phyloP scores from a whole-genome alignment of 805 yeast species.

The Kockiozyma suomiensis region DNA sequence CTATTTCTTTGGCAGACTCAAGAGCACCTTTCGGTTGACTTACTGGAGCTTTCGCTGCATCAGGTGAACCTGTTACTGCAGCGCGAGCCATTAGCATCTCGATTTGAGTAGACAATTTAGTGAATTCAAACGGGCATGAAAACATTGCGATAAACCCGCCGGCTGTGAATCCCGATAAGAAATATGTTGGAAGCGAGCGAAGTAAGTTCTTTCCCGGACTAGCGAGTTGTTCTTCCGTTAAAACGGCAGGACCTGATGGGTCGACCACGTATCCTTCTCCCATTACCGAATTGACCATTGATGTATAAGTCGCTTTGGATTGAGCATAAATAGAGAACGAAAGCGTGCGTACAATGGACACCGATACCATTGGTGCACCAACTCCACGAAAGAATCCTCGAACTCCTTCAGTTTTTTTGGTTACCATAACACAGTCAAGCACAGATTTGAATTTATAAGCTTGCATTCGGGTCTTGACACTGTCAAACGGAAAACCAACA shows the following conservation, averaged over 20 bases:
- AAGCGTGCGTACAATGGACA: conserved; percentile 57
- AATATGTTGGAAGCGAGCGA: conserved; percentile 32
- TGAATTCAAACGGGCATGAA: conserved; percentile 84
- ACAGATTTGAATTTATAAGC: conserved; percentile 65
- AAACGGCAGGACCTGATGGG: conserved; percentile 11
- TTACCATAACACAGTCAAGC: conserved; percentile 57
- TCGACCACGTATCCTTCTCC: conserved; percentile 23
- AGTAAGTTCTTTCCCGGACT: conserved; percentile 21
- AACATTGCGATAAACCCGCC: conserved; percentile 65
- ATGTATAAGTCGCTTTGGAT: conserved; percentile 49
- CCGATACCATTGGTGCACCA: conserved; percentile 36
- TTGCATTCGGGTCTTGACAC: conserved; percentile 86
- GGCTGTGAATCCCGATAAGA: conserved; percentile 61
- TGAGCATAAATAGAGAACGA: conserved; percentile 66
- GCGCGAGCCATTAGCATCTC: conserved; percentile 48
- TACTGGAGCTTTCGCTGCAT: conserved; percentile 38
- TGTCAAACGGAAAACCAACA: conserved; percentile 82
- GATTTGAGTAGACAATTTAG: conserved; percentile 79
- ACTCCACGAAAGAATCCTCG: conserved; percentile 76
- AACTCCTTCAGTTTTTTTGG: conserved; percentile 64
- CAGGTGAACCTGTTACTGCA: conserved; percentile 40
- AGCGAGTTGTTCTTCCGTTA: conserved; percentile 21
- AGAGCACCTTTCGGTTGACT: conserved; percentile 43
- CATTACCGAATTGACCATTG: conserved; percentile 7
- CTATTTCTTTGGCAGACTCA: conserved; percentile 55